Base-by-base conservation (phyloP, 2,329 filamentous ascomycete species). In the Emmonsiellopsis sp. region DNA sequence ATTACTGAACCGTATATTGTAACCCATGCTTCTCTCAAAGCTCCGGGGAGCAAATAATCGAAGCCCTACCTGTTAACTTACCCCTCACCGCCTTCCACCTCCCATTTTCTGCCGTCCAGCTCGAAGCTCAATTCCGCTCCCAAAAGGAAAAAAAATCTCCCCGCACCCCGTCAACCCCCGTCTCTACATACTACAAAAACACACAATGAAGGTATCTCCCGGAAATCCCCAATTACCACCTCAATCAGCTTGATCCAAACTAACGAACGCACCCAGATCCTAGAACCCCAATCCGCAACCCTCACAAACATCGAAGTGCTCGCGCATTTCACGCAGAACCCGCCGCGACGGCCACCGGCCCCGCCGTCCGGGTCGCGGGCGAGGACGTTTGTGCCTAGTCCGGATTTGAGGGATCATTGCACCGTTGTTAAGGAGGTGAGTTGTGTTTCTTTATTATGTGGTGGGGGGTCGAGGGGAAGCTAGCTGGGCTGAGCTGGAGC, bases 381-480 rank as follows among this genome's bases (percentile, higher is more conserved):
- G 10, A 60, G 64, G 32, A 65, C 70, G 51, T 73, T 68, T 61
- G 62, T 67, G 2, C 71, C 71, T 10, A 71, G 66, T 33, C 71
- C 71, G 2, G 71, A 73, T 56, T 53, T 75, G n/a, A 61, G 71
- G 52, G 71, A 73, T 54, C 71, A 75, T 59, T 71, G 73, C 56
- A 72, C 70, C 1, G 71, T 75, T 14, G 67, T 74, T 11, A 72
- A 73, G 54, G 73, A 75, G 63, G 72, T 75, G 52, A 55, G 65
- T 55, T 27, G 6, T 21, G 27, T 42, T 44, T 33, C 13, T 32
- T 5, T 21, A 21, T 55, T 39, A 45, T 40, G 5, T 21, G 34
- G 36, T 6, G 7, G 21, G 31, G 31, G 43, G 32, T 14, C 32
- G 27, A 27, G 21, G 21, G 21, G 21, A 2, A 14, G 14, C 14